These are phyloP conservation scores for Boletus eberwhitei DNA, from an alignment of 768 basidiomycete species.

Conservation along the genomic window DNA sequence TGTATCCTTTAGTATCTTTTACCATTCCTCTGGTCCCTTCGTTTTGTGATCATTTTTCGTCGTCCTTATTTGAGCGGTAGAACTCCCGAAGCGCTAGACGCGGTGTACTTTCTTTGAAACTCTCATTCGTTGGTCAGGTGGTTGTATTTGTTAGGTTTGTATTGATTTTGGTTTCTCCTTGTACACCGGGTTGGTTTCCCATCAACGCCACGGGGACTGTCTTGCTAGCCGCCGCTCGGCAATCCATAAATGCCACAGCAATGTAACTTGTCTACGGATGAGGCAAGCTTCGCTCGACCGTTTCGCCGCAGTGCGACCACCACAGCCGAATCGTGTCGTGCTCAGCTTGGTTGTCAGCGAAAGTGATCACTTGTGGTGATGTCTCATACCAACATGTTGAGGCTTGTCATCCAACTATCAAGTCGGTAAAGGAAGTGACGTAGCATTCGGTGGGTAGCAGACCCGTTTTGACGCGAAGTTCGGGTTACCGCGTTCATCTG, in stretches of 20 bases:
- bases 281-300: too few relatives aligned
- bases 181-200: neutral
- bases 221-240: neutral
- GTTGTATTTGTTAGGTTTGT: neutral
- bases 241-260: too few relatives aligned
- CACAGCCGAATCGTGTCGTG: neutral
- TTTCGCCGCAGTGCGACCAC: neutral
- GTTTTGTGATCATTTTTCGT: neutral
- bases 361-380: neutral
- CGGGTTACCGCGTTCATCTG: neutral
- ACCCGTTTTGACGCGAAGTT: neutral
- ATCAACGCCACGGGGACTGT: neutral
- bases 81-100: slow-evolving; percentile 1
- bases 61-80: neutral
- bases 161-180: neutral
- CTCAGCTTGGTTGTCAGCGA: neutral
- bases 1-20: neutral
- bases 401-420: neutral
- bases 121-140: neutral
- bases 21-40: neutral
- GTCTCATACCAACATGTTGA: neutral
- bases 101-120: neutral
- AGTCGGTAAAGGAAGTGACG: neutral
- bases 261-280: neutral
- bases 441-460: neutral